Conservation (phyloP, 441 rosid species). For the Croton laevigatus region DNA sequence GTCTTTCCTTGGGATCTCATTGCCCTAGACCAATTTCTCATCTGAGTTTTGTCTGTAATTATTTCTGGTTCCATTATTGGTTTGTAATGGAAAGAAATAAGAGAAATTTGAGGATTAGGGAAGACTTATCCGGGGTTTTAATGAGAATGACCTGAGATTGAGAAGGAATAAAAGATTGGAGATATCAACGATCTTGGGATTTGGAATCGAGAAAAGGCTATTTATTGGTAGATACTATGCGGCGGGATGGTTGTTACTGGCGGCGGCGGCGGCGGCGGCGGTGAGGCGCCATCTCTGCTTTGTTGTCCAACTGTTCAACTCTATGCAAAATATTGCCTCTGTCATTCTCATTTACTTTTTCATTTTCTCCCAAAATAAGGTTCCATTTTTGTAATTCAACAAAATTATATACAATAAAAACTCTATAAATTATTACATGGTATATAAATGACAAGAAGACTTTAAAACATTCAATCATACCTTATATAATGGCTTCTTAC, state of each 20-base stretch:
- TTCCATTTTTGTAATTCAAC: too few relatives aligned
- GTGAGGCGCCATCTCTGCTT: neutral
- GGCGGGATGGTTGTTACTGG: neutral
- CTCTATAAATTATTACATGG: too few relatives aligned
- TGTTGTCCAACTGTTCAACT: neutral
- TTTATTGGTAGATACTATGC: neutral
- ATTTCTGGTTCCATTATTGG: conserved; percentile 47
- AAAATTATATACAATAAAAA: too few relatives aligned
- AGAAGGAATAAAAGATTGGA: neutral
- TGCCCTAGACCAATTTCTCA: conserved; percentile 83
- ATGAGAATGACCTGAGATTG: neutral
- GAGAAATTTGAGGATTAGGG: neutral
- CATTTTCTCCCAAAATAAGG: too few relatives aligned
- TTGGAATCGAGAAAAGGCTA: neutral
- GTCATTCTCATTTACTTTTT: too few relatives aligned
- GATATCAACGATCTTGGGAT: neutral
- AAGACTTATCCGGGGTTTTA: neutral
- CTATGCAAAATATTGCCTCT: too few relatives aligned
- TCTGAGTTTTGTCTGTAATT: conserved; percentile 53
- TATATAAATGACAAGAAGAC: too few relatives aligned
- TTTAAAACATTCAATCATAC: too few relatives aligned
- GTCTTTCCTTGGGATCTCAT: conserved; percentile 58
- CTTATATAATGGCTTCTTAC: too few relatives aligned
- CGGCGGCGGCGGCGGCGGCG: neutral
- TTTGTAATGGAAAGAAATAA: too few relatives aligned